Conservation (phyloP, 2,329 filamentous ascomycete genomes). For the Phyllosticta capitalensis region DNA sequence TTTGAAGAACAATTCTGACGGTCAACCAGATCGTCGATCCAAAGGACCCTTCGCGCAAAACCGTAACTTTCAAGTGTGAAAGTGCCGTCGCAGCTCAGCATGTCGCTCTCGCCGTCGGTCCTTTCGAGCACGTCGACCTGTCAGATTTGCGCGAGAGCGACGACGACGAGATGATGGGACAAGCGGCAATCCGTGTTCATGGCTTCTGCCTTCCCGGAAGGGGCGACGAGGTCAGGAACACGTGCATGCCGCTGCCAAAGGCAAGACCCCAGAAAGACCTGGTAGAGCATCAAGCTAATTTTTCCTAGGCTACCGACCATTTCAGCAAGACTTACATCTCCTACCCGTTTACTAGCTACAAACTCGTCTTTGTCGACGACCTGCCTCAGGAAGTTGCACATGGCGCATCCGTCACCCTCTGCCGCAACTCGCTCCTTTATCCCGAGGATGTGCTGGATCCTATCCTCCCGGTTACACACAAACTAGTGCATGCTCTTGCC, state of each 20-base stretch:
- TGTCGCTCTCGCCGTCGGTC: slow-evolving; percentile 86
- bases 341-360: slow-evolving; percentile 88
- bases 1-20: slow-evolving; percentile 13
- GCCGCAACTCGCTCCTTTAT: slow-evolving; percentile 77
- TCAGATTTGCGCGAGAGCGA: slow-evolving; percentile 82
- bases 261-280: slow-evolving; percentile 23
- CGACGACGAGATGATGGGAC: slow-evolving; percentile 81
- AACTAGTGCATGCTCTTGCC: slow-evolving; percentile 72
- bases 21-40: slow-evolving; percentile 52
- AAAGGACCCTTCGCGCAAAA: slow-evolving; percentile 71
- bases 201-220: slow-evolving; percentile 85
- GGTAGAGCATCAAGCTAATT: slow-evolving; percentile 9
- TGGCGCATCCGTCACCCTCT: slow-evolving; percentile 75
- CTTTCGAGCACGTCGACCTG: slow-evolving; percentile 88
- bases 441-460: slow-evolving; percentile 78
- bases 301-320: slow-evolving; percentile 64
- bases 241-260: slow-evolving; percentile 67
- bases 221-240: slow-evolving; percentile 73
- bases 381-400: slow-evolving; percentile 64
- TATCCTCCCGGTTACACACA: slow-evolving; percentile 70
- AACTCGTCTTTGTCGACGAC: slow-evolving; percentile 90
- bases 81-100: slow-evolving; percentile 58
- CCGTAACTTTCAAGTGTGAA: slow-evolving; percentile 68
- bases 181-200: slow-evolving; percentile 79
- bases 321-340: slow-evolving; percentile 81